Base-by-base conservation (phyloP, 495 filamentous ascomycete genomes). In the Aspergillus nanangensis region DNA sequence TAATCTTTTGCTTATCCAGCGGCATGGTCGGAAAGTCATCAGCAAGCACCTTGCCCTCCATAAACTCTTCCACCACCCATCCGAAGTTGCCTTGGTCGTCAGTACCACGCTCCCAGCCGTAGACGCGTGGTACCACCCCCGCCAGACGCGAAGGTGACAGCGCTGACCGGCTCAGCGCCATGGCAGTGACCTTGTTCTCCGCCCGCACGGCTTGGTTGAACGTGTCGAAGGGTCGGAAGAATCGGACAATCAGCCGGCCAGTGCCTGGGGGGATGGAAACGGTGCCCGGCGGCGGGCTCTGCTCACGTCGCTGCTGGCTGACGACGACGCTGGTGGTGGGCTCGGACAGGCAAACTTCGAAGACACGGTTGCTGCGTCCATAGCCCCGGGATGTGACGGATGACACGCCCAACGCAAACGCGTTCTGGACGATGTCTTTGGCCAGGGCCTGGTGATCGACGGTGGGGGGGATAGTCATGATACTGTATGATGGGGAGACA, bases 171-270 rank as follows among this genome's bases (percentile, higher is more conserved):
- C 17, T 19, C 18, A 39, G 5, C 7, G 18, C 22, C 37, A 39
- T 39, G 8, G 37, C 37, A 39, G 37, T 19, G 8, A 39, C 37
- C 22, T 23, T 39, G 37, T 39, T 39, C 20, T 39, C 37, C 5
- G 20, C 37, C 19, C 37, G 18, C 21, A n/a, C 20, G 7, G 17
- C 10, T 5, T 39, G 8, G n/a, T 23, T 20, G 19, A 9, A 39
- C 13, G 20, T 23, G 20, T 39, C 20, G 1, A 23, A 13, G 19
- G 37, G 37, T 11, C 37, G 18, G 8, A 23, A 20, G 20, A 39
- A 39, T 13, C 37, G 37, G 37, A 39, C 19, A 4, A 20, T 21
- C 37, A 39, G 8, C 37, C n/a, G 18, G 13, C 5, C 18, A 9
- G 17, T 39, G 14, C n/a, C 37, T 21, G 9, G 9, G 37, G 37